phyloP scores from a whole-genome alignment of 768 basidiomycete species.

The Suillus clintonianus region DNA sequence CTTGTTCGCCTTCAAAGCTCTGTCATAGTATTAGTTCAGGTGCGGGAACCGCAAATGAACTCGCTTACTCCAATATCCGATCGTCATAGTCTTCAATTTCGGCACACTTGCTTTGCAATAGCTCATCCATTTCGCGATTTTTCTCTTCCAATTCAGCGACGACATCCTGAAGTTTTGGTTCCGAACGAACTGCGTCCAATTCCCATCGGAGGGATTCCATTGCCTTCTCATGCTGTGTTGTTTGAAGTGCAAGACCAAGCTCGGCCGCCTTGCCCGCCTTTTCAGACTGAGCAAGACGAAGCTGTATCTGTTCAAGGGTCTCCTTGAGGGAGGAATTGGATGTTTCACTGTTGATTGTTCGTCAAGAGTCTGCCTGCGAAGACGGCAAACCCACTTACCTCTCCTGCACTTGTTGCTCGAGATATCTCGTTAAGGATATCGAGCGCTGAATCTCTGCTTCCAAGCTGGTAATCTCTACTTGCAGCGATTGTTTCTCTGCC shows the following conservation, averaged over 20 bases:
- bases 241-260: slow-evolving; percentile 63
- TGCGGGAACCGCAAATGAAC: slow-evolving; percentile 6
- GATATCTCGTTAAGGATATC: slow-evolving; percentile 57
- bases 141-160: slow-evolving; percentile 66
- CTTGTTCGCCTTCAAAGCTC: slow-evolving; percentile 81
- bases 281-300: slow-evolving; percentile 53
- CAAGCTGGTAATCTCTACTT: slow-evolving; percentile 57
- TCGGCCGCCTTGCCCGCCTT: slow-evolving; percentile 63
- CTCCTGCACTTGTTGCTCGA: slow-evolving; percentile 66
- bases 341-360: slow-evolving; percentile 44
- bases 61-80: slow-evolving; percentile 70
- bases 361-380: slow-evolving; percentile 10
- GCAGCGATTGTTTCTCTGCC: slow-evolving; percentile 53
- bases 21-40: slow-evolving; percentile 28
- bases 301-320: slow-evolving; percentile 42
- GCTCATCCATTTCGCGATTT: slow-evolving; percentile 75
- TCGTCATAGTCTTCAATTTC: slow-evolving; percentile 89
- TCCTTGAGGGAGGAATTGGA: slow-evolving; percentile 39
- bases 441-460: slow-evolving; percentile 68
- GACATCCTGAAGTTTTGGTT: slow-evolving; percentile 55
- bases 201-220: slow-evolving; percentile 59
- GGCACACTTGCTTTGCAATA: slow-evolving; percentile 64
- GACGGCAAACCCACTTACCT: slow-evolving; percentile 42
- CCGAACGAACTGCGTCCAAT: slow-evolving; percentile 50
- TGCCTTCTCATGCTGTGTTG: slow-evolving; percentile 67